Percentiles rank a stretch among this genome's conserved stretches.
phyloP scores from a whole-genome alignment of 495 filamentous ascomycete species.

The Penicillium diatomitis region DNA sequence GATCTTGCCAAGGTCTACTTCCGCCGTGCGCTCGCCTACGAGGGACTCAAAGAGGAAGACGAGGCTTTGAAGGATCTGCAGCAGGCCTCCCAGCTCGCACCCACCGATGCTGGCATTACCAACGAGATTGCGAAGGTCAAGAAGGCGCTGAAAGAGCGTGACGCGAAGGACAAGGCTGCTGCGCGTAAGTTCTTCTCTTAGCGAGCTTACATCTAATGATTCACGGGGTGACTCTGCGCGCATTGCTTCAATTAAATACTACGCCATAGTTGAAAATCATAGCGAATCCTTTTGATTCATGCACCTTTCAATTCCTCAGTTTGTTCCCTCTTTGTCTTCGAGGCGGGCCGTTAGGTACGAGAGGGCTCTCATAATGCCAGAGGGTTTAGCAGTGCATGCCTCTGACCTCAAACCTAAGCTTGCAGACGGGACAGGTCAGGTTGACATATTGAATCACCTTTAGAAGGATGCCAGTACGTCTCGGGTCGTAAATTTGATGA shows the following conservation, averaged over 20 bases:
- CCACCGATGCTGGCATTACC: conserved; percentile 63
- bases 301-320: no score
- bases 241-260: conserved; percentile 16
- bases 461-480: no score
- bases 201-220: conserved; percentile 14
- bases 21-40: conserved; percentile 65
- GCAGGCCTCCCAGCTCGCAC: conserved; percentile 63
- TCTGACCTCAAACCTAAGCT: no score
- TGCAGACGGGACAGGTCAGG: no score
- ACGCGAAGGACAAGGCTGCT: conserved; percentile 79
- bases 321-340: no score
- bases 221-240: conserved; percentile 21
- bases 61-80: conserved; percentile 69
- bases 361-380: no score
- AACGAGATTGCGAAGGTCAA: conserved; percentile 70
- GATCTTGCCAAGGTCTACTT: conserved; percentile 87
- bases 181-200: conserved; percentile 80
- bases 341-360: no score
- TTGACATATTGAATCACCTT: no score
- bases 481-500: no score
- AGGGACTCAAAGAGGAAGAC: conserved; percentile 78
- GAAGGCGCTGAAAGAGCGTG: conserved; percentile 59
- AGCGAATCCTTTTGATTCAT: neutral
- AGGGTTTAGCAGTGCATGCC: no score
- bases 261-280: conserved; percentile 8